Conservation (phyloP, 2,329 filamentous ascomycete species). For the Penicillium sp. region DNA sequence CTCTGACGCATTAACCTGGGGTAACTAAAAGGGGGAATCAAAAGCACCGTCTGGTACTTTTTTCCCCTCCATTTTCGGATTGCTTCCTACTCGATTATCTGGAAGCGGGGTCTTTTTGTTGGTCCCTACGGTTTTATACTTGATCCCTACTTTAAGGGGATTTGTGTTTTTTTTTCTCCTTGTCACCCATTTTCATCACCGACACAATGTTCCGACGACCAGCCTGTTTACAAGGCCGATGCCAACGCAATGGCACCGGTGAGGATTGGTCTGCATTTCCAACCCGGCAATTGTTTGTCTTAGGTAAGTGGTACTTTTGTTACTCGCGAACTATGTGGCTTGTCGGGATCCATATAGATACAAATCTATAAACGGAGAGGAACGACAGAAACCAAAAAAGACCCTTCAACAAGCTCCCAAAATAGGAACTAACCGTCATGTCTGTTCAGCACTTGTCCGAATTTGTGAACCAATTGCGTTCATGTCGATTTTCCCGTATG, state of each 20-base stretch:
- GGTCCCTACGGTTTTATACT: not conserved
- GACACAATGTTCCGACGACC: conserved; percentile 37
- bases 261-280: conserved; percentile 53
- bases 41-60: conserved; percentile 31
- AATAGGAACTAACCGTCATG: conserved; percentile 6
- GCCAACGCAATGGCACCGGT: conserved; percentile 24
- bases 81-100: conserved; percentile 15
- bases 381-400: not conserved
- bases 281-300: conserved; percentile 55
- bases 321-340: conserved; percentile 17
- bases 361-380: not conserved
- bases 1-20: conserved; percentile 26
- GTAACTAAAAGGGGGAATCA: conserved; percentile 23
- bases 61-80: conserved; percentile 18
- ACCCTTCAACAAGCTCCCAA: not conserved
- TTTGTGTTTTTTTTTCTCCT: not conserved
- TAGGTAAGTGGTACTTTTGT: conserved; percentile 42
- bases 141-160: conserved; percentile 1
- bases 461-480: conserved; percentile 99
- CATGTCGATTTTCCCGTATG: conserved; percentile 99
- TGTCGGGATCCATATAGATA: not conserved
- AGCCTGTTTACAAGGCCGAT: conserved; percentile 34
- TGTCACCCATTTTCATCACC: not conserved
- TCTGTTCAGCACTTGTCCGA: conserved; percentile 72
- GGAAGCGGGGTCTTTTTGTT: conserved; percentile 15